Evolutionary conservation across 1,284 basidiomycete species (phyloP), one percentile per base, ranked within the genome.

Genomic region (Amylostereum chailletii): DNA sequence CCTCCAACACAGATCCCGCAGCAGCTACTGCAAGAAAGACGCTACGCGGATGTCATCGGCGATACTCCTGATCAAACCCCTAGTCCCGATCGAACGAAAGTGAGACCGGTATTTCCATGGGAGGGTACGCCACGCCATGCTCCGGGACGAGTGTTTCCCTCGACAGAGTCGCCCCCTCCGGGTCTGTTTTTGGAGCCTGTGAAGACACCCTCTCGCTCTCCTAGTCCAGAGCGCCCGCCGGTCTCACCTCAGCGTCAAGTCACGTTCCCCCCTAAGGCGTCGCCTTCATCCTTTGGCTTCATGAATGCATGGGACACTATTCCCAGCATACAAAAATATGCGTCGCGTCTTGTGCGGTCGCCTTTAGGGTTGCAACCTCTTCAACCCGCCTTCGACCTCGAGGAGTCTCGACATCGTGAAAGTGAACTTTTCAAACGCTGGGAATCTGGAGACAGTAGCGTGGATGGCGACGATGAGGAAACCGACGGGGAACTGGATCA

Each of bases 31-130:
- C 72, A 69, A 33, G 77, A 85, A 64, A 81, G 83, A 1, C 74
- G 82, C 57, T 79, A 88, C 63, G 69, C 74, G 45, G 74, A 77
- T 61, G 76, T 86, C 41, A 77, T 75, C 11, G 76, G 78, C 36
- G 55, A 60, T 50, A 65, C 62, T 33, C 52, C 55, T 47, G 61
- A 52, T 49, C 51, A 55, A 39, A 47, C 55, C 11, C 75, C 77
- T 6, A 75, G 71, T 49, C 91, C 94, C 1, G 86, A 94, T 61
- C 76, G 71, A 11, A 68, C 66, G 31, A 88, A 87, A 58, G 78
- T 94, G 31, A 83, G 84, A 56, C 71, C 77, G 29, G 74, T 96
- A n/a, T 97, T 98, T 64, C 94, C 94, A 5, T 98, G 94, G 94
- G 94, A 98, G 64, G 76, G 80, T 50, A 77, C 75, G 51, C 77